Percentiles rank a stretch among this genome's conserved stretches.
Conservation (phyloP, 768 basidiomycete species). For the Clathrus columnatus region DNA sequence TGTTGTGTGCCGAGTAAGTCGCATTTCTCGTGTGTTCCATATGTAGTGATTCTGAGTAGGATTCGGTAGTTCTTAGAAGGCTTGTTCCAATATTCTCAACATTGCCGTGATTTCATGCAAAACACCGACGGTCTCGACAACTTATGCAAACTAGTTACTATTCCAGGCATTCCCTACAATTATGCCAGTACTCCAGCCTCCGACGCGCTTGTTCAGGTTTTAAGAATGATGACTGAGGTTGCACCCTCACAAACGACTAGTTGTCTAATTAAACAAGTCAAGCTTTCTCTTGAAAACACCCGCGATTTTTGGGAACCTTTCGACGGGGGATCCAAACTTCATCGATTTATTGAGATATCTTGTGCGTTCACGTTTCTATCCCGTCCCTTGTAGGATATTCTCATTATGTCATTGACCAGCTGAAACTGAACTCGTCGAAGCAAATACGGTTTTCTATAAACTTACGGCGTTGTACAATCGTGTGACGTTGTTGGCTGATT, state of each 20-base stretch:
- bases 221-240: slow-evolving; percentile 83
- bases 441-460: slow-evolving; percentile 60
- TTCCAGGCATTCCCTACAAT: slow-evolving; percentile 85
- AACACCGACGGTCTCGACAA: slow-evolving; percentile 63
- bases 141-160: slow-evolving; percentile 66
- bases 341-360: slow-evolving; percentile 51
- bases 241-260: slow-evolving; percentile 68
- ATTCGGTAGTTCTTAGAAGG: slow-evolving; percentile 79
- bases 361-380: slow-evolving; percentile 24
- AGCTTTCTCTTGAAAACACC: slow-evolving; percentile 60
- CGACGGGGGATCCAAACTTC: slow-evolving; percentile 48
- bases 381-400: slow-evolving; percentile 1
- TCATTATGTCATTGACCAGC: slow-evolving; percentile 24
- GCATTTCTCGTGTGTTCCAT: background rate
- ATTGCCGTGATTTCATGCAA: slow-evolving; percentile 84
- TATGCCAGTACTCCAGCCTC: slow-evolving; percentile 80
- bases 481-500: slow-evolving; percentile 75
- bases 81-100: slow-evolving; percentile 82
- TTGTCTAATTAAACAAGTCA: slow-evolving; percentile 62
- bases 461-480: slow-evolving; percentile 72
- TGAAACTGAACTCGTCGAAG: slow-evolving; percentile 35
- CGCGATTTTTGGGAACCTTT: slow-evolving; percentile 58
- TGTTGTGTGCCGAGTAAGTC: slow-evolving; percentile 62
- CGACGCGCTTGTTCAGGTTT: slow-evolving; percentile 79
- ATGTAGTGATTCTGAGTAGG: background rate